Evolutionary conservation across 768 basidiomycete species (phyloP).

Genomic region (Peribolospora baueri): DNA sequence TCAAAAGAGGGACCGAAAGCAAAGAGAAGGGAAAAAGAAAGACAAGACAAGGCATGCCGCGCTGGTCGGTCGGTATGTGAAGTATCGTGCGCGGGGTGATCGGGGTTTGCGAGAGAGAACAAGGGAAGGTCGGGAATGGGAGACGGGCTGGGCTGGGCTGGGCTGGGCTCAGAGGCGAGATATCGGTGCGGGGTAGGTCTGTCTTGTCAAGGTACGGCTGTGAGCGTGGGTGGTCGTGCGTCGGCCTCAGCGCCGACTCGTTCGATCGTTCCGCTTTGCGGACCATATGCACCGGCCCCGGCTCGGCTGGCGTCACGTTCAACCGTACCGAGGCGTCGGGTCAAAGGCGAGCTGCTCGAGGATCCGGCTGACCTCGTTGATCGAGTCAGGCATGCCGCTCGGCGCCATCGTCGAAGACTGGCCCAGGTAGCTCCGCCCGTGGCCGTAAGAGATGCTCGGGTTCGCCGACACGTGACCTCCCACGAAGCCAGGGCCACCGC

Average conservation of each 20-base stretch:
- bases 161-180: too few species aligned
- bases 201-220: neutral
- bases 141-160: too few species aligned
- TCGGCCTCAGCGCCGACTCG: too few species aligned
- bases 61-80: too few species aligned
- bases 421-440: conserved; percentile 1
- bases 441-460: neutral
- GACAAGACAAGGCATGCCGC: too few species aligned
- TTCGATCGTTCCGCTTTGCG: neutral
- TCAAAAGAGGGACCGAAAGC: too few species aligned
- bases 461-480: neutral
- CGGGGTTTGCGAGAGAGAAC: too few species aligned
- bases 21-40: too few species aligned
- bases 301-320: neutral
- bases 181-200: neutral
- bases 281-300: neutral
- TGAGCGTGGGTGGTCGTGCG: neutral
- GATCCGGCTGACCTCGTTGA: conserved; percentile 9
- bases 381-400: conserved; percentile 3
- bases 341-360: conserved; percentile 8
- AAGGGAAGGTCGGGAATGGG: too few species aligned
- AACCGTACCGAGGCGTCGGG: neutral
- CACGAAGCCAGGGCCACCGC: neutral
- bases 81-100: too few species aligned
- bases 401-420: conserved; percentile 1